phyloP scores from a whole-genome alignment of 257 asterid genomes.

The Penstemon barbatus region DNA sequence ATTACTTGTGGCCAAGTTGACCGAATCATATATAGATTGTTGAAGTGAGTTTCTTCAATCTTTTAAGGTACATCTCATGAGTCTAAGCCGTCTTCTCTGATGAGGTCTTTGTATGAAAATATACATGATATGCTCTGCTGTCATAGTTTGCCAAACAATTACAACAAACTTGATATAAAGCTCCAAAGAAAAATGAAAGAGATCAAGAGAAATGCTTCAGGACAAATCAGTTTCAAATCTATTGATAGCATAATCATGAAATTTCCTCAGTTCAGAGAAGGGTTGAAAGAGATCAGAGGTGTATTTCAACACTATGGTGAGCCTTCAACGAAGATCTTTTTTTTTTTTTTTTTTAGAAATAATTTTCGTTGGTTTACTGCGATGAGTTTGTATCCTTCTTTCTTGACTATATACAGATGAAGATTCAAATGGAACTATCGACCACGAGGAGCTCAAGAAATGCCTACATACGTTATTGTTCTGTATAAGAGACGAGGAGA shows the following conservation, averaged over 20 bases:
- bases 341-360: background rate
- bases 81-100: constrained; percentile 15
- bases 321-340: constrained; percentile 6
- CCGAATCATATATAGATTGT: background rate
- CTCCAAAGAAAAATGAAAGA: constrained; percentile 45
- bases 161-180: constrained; percentile 39
- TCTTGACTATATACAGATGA: constrained; percentile 33
- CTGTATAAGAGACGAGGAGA: constrained; percentile 38
- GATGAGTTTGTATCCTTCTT: constrained; percentile 1
- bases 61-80: constrained; percentile 26
- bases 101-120: constrained; percentile 33
- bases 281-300: constrained; percentile 38
- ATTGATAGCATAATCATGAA: constrained; percentile 47
- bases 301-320: constrained; percentile 47
- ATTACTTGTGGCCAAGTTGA: background rate
- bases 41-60: constrained; percentile 16
- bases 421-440: constrained; percentile 48
- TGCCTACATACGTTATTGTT: constrained; percentile 43
- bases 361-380: too few relatives aligned
- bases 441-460: constrained; percentile 44
- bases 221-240: constrained; percentile 39
- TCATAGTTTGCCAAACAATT: constrained; percentile 32
- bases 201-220: constrained; percentile 33
- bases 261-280: constrained; percentile 51
- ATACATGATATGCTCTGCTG: constrained; percentile 35